Conservation (phyloP, 768 basidiomycete species). For the Panaeolus papilionaceus region DNA sequence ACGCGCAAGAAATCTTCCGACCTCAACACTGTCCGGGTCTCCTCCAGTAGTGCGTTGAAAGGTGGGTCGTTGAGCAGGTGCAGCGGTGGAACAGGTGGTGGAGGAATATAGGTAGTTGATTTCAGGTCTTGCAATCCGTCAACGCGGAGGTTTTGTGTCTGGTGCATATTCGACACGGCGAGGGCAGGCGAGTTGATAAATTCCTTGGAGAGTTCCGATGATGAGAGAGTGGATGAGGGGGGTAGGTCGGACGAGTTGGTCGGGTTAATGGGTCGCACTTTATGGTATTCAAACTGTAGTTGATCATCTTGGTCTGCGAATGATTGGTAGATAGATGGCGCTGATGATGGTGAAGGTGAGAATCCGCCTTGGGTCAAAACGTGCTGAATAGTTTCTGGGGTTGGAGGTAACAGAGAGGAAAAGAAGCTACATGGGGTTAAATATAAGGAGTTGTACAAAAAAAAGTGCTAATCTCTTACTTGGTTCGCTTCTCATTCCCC, state of each 20-base stretch:
- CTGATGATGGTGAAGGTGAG: constrained; percentile 20
- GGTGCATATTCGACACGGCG: constrained; percentile 21
- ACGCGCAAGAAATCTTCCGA: constrained; percentile 76
- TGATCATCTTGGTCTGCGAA: constrained; percentile 16
- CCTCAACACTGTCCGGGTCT: constrained; percentile 67
- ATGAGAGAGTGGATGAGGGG: constrained; percentile 29
- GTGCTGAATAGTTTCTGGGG: constrained; percentile 71
- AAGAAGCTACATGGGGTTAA: constrained; percentile 58
- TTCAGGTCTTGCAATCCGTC: constrained; percentile 10
- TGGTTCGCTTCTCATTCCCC: constrained; percentile 61
- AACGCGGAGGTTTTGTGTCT: not conserved
- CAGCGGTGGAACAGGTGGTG: constrained; percentile 32
- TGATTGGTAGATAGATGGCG: constrained; percentile 15
- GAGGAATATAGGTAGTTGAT: constrained; percentile 21
- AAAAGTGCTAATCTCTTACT: constrained; percentile 41
- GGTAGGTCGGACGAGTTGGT: constrained; percentile 25
- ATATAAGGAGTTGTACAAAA: constrained; percentile 14
- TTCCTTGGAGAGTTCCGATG: constrained; percentile 39
- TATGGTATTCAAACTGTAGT: constrained; percentile 19
- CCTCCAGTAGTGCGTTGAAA: constrained; percentile 69
- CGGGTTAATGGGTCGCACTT: constrained; percentile 17
- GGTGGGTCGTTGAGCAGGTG: constrained; percentile 45
- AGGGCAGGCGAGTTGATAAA: constrained; percentile 34
- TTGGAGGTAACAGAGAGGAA: constrained; percentile 77
- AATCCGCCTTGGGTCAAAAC: constrained; percentile 72